Conservation (phyloP, 2,329 filamentous ascomycete genomes). For the Xenoacremonium recifei region DNA sequence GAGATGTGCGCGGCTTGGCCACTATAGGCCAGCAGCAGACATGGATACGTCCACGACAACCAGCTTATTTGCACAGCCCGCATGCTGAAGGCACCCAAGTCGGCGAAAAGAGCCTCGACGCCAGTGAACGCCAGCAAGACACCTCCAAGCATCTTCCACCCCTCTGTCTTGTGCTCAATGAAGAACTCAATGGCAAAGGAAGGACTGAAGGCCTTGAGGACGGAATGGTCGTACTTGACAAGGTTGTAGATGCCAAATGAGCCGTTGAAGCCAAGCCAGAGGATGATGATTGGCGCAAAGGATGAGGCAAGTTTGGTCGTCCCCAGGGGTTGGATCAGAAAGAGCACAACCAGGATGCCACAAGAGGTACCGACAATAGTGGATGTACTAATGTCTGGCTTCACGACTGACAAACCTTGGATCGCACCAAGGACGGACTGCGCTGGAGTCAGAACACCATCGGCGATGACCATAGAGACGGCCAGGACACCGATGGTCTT, state of each 20-base stretch:
- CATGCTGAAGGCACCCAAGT: slow-evolving; percentile 69
- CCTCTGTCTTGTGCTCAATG: slow-evolving; percentile 52
- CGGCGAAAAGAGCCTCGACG: slow-evolving; percentile 75
- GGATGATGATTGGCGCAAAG: slow-evolving; percentile 65
- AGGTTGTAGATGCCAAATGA: slow-evolving; percentile 62
- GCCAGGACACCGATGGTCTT: slow-evolving; percentile 62
- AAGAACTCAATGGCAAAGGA: slow-evolving; percentile 60
- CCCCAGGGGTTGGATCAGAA: slow-evolving; percentile 62
- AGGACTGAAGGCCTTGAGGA: slow-evolving; percentile 54
- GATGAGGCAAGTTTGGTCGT: slow-evolving; percentile 56
- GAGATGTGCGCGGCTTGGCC: slow-evolving; percentile 72
- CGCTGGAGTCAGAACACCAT: slow-evolving; percentile 65
- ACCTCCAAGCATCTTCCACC: slow-evolving; percentile 63
- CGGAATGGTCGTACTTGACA: slow-evolving; percentile 46
- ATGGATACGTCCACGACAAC: slow-evolving; percentile 66
- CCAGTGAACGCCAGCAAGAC: slow-evolving; percentile 72
- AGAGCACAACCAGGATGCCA: slow-evolving; percentile 60
- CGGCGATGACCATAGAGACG: slow-evolving; percentile 63
- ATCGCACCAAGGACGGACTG: slow-evolving; percentile 68
- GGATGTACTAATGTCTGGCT: slow-evolving; percentile 49
- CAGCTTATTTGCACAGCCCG: slow-evolving; percentile 71
- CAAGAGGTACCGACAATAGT: slow-evolving; percentile 62
- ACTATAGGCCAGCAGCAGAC: slow-evolving; percentile 60
- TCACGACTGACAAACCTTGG: slow-evolving; percentile 59
- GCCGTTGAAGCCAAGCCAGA: slow-evolving; percentile 64